A percentile compares a stretch with the other conserved stretches of the same genome.
Evolutionary conservation across 176 grass and related monocot species (phyloP).

Genomic region (Neostapfia colusana): DNA sequence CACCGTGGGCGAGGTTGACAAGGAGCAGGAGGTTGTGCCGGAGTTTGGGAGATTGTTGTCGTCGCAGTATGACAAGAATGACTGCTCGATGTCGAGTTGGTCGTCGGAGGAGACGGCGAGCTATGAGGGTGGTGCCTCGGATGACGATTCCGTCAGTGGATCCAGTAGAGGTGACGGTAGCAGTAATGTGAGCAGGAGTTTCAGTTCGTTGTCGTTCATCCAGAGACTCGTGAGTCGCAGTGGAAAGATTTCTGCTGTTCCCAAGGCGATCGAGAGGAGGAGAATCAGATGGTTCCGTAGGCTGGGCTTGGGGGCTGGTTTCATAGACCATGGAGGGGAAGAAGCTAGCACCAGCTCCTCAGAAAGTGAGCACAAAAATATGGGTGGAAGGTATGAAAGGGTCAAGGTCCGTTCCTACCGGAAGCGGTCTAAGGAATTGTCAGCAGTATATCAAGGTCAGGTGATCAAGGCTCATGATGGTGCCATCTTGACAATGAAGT

Average conservation of each 20-base stretch:
- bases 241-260: slow-evolving; percentile 36
- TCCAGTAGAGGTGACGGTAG: slow-evolving; percentile 42
- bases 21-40: slow-evolving; percentile 26
- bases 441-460: slow-evolving; percentile 72
- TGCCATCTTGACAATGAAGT: slow-evolving; percentile 82
- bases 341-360: slow-evolving; percentile 58
- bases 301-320: slow-evolving; percentile 49
- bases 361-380: slow-evolving; percentile 39
- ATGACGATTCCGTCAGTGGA: slow-evolving; percentile 51
- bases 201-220: slow-evolving; percentile 48
- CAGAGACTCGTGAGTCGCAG: slow-evolving; percentile 44
- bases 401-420: slow-evolving; percentile 63
- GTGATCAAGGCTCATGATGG: slow-evolving; percentile 82
- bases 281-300: slow-evolving; percentile 66
- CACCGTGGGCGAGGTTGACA: background rate
- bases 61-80: slow-evolving; percentile 48
- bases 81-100: slow-evolving; percentile 61
- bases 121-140: slow-evolving; percentile 32
- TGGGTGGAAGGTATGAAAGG: slow-evolving; percentile 42
- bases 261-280: slow-evolving; percentile 46
- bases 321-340: slow-evolving; percentile 43
- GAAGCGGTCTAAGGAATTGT: slow-evolving; percentile 73
- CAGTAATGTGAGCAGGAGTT: slow-evolving; percentile 44
- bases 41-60: slow-evolving; percentile 36
- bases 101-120: slow-evolving; percentile 54